Evolutionary conservation across 1,284 basidiomycete species (phyloP), one percentile per base, ranked within the genome.

Genomic region (Puccinia triticina): DNA sequence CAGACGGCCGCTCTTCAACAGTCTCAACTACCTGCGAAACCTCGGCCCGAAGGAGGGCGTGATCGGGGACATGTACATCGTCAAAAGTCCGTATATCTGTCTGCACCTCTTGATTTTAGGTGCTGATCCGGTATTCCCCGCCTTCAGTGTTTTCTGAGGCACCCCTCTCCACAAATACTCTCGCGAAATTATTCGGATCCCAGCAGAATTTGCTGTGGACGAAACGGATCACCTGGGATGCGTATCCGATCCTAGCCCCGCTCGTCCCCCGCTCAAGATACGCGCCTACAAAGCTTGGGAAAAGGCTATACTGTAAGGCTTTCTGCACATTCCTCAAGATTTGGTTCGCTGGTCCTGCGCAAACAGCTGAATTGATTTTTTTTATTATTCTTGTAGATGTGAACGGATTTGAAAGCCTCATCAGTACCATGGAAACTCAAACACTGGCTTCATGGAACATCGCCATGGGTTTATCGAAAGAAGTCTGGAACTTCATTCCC

Each of bases 91-190:
- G 26, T 61, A 37, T 32, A 23, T 46, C 32, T 29, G n/a, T 3
- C 83, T 11, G 4, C 48, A 2, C 29, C 12, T 11, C 48, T 32
- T 29, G 40, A 16, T 26, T 66, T 61, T 23, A 18, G 32, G 12
- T 82, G 8, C 69, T 61, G 66, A 40, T 55, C 84, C 23, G 34
- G 18, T 92, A 93, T 86, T 92, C 91, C 89, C 89, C 90, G 23
- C 93, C 94, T 80, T 95, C 95, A 89, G 92, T 99, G 79, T 97
- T 98, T 86, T 96, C 94, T 0, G 89, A 91, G 84, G 86, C 90
- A 37, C 86, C 87, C 7, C 87, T 96, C 37, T 89, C 89, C 40
- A 92, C 95, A 83, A 89, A 91, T 74, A 92, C 91, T 90, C 88
- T 98, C 43, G 87, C 88, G 40, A 87, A 89, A 23, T 88, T 91